Evolutionary conservation across 805 yeast genomes (phyloP), one percentile per base, ranked within the genome.

Genomic region (Isabelozyma heimii): DNA sequence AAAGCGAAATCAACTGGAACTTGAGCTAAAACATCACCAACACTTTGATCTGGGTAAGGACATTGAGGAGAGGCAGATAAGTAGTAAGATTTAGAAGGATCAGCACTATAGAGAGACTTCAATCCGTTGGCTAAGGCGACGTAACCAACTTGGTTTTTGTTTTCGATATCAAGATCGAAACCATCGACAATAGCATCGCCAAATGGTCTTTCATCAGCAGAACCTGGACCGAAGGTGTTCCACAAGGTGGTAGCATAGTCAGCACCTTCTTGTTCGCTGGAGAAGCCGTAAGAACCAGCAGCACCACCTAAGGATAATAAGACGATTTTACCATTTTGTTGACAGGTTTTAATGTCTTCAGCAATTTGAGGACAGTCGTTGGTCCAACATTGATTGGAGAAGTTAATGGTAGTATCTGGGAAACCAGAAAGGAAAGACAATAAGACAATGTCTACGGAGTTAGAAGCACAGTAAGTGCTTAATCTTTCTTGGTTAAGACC

Each of bases 1-100:
- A 88, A 89, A 4, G 89, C 87, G 65, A 83, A 89, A 68, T 91
- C 97, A 55, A 91, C 74, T 37, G 80, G 73, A 9, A 89, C 83
- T 67, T 77, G 43, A 81, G 54, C 47, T 42, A 68, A 52, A 20
- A 63, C 52, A 16, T 53, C 57, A 16, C 66, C 65, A 16, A 64
- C 54, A 24, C 59, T 56, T 8, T 54, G 84, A 70, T 91, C 97
- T 15, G 97, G 96, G 65, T 84, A 87, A 24, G 83, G 85, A 72
- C 97, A 91, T 72, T 90, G 97, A 16, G 97, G 97, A 53, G 97
- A 92, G 55, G 96, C 96, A 46, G 95, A 83, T 42, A 90, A 71
- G 64, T 85, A 88, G 71, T 84, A 88, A 27, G 68, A 58, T 67
- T 84, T 87, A 42, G 86, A 74, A 14, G 55, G 5, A 48, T 63